Percentiles rank a stretch among this genome's conserved stretches.
phyloP scores from a whole-genome alignment of 2,329 filamentous ascomycete genomes.

The Diplocarpon rosae region DNA sequence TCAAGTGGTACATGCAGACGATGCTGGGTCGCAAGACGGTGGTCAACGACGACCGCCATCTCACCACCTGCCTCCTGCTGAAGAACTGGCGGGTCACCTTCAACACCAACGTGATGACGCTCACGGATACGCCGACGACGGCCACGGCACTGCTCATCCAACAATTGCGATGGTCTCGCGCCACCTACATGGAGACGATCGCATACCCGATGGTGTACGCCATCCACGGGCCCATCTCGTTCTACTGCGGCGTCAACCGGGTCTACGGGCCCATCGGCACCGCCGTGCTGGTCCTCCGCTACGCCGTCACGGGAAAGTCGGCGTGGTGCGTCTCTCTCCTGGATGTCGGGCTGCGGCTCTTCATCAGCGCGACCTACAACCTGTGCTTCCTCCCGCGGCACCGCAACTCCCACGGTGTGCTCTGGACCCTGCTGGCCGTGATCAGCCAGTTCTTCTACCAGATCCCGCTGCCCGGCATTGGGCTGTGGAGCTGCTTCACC shows the following conservation, averaged over 20 bases:
- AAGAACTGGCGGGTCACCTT: too few relatives aligned
- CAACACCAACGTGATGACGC: too few relatives aligned
- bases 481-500: constrained; percentile 28
- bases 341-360: too few relatives aligned
- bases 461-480: constrained; percentile 28
- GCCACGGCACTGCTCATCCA: too few relatives aligned
- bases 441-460: constrained; percentile 25
- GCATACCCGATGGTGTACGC: constrained; percentile 28
- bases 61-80: constrained; percentile 18
- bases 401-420: background rate
- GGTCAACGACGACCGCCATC: constrained; percentile 31
- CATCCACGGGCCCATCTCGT: constrained; percentile 27
- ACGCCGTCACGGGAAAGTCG: constrained; percentile 11
- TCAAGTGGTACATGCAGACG: constrained; percentile 30
- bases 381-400: too few relatives aligned
- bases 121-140: too few relatives aligned
- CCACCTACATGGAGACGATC: constrained; percentile 29
- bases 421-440: constrained; percentile 16
- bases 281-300: constrained; percentile 24
- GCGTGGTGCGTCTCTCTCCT: too few relatives aligned
- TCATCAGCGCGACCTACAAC: too few relatives aligned
- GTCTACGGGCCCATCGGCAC: constrained; percentile 25
- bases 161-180: constrained; percentile 8
- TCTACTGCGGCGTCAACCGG: constrained; percentile 27
- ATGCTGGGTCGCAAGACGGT: constrained; percentile 28